Percentiles rank a stretch among this genome's conserved stretches.
These are phyloP conservation scores for Pseudoturritis turrita DNA, from an alignment of 345 rosid genomes.

Conservation along the genomic window DNA sequence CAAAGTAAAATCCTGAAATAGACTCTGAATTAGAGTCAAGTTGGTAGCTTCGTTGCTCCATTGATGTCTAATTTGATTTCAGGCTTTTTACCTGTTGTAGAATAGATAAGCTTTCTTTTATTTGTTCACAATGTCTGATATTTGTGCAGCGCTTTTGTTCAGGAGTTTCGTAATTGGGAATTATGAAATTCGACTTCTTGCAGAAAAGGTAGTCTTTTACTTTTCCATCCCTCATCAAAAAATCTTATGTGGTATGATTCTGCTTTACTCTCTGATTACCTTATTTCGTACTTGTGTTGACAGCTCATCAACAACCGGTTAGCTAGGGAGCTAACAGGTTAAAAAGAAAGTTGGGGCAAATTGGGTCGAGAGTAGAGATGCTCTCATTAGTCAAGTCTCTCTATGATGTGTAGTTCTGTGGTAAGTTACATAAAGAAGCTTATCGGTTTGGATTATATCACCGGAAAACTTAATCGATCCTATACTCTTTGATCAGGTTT, in stretches of 20 bases:
- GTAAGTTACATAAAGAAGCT: not conserved
- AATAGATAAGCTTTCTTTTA: not conserved
- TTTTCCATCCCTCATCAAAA: not conserved
- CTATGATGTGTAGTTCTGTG: not conserved
- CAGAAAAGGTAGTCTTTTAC: slow-evolving; percentile 62
- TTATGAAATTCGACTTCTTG: slow-evolving; percentile 94
- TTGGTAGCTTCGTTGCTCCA: no score
- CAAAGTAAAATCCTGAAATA: no score
- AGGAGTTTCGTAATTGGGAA: slow-evolving; percentile 99
- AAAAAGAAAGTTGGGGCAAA: not conserved
- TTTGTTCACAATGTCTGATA: not conserved
- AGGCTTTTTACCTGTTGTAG: not conserved
- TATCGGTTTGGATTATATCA: not conserved
- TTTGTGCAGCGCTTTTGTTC: slow-evolving; percentile 72
- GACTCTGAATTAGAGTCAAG: no score
- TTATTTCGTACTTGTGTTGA: not conserved
- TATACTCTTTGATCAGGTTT: slow-evolving; percentile 41
- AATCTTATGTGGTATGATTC: slow-evolving; percentile 40
- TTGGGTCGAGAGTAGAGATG: not conserved
- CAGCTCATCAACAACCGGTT: not conserved
- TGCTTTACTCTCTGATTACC: not conserved
- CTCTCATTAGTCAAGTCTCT: not conserved
- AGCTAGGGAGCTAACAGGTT: not conserved
- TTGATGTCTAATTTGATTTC: not conserved
- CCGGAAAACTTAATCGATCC: not conserved